Conservation (phyloP, 1,284 basidiomycete species). For the Xerocomus tenax region DNA sequence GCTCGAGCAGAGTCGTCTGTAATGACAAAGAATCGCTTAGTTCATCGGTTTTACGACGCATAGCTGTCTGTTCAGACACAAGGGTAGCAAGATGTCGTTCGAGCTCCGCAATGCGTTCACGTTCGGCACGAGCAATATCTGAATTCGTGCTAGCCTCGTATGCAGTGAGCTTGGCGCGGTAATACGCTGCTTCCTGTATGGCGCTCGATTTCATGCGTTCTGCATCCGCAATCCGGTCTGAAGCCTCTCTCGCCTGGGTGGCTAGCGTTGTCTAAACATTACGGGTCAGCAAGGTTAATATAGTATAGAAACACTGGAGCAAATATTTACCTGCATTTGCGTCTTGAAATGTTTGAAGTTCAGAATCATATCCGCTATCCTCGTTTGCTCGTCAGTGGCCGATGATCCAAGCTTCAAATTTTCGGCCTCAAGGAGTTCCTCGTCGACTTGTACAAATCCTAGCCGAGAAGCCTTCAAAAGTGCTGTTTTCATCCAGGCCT, state of each 20-base stretch:
- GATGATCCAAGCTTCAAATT: slow-evolving; percentile 35
- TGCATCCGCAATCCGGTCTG: slow-evolving; percentile 72
- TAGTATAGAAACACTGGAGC: background rate
- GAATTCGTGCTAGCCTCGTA: slow-evolving; percentile 64
- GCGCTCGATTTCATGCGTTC: slow-evolving; percentile 76
- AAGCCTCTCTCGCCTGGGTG: slow-evolving; percentile 68
- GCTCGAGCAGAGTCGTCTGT: slow-evolving; percentile 69
- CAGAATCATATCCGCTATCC: slow-evolving; percentile 67
- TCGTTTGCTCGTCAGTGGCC: slow-evolving; percentile 33
- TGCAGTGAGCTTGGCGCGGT: slow-evolving; percentile 86
- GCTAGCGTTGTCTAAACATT: slow-evolving; percentile 53
- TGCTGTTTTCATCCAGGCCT: slow-evolving; percentile 82
- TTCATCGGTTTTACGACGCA: slow-evolving; percentile 67
- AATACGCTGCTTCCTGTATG: slow-evolving; percentile 91
- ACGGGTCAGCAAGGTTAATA: slow-evolving; percentile 12
- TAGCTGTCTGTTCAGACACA: slow-evolving; percentile 57
- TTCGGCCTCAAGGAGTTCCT: slow-evolving; percentile 31
- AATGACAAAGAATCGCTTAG: slow-evolving; percentile 65
- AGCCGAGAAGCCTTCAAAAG: slow-evolving; percentile 70
- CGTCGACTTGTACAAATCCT: slow-evolving; percentile 71
- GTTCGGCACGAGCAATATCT: slow-evolving; percentile 69
- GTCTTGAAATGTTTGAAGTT: slow-evolving; percentile 87
- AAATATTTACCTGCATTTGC: slow-evolving; percentile 66
- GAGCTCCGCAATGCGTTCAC: slow-evolving; percentile 71
- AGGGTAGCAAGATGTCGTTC: slow-evolving; percentile 70